Conservation (phyloP, 495 filamentous ascomycete species). For the Annulohypoxylon maeteangense region DNA sequence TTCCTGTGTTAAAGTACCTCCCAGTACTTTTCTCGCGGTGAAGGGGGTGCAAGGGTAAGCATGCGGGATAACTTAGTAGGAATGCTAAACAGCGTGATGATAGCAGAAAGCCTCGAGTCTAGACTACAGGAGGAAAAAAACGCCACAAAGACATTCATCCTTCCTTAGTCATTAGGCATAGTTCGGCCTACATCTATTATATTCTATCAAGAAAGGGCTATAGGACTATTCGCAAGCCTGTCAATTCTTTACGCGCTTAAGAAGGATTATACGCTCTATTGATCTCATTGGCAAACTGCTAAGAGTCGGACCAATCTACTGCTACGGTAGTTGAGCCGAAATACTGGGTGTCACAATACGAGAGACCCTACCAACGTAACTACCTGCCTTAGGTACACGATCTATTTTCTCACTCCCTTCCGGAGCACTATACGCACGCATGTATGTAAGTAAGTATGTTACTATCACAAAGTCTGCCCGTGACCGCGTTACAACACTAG, state of each 20-base stretch:
- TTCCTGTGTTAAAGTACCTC: constrained; percentile 31
- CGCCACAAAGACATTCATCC: not conserved
- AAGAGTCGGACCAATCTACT: constrained; percentile 33
- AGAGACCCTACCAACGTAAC: constrained; percentile 12
- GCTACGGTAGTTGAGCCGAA: constrained; percentile 29
- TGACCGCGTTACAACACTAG: constrained; percentile 26
- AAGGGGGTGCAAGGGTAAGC: constrained; percentile 16
- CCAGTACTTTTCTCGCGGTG: constrained; percentile 21
- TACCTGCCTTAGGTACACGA: not conserved
- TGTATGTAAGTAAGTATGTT: constrained; percentile 6
- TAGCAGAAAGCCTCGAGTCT: constrained; percentile 4
- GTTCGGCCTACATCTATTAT: constrained; percentile 8
- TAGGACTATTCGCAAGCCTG: constrained; percentile 14
- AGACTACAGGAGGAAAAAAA: constrained; percentile 13
- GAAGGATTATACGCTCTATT: not conserved
- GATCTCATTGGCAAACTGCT: constrained; percentile 22
- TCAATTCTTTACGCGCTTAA: not conserved
- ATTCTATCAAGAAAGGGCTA: not conserved
- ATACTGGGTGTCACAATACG: constrained; percentile 30
- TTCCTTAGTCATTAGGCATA: not conserved
- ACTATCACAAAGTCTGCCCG: constrained; percentile 4
- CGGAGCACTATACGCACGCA: constrained; percentile 5
- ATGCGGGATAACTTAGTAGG: constrained; percentile 14
- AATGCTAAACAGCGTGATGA: not conserved
- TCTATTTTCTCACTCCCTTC: not conserved